phyloP scores from a whole-genome alignment of 768 basidiomycete species.

The Tricholomella constricta region DNA sequence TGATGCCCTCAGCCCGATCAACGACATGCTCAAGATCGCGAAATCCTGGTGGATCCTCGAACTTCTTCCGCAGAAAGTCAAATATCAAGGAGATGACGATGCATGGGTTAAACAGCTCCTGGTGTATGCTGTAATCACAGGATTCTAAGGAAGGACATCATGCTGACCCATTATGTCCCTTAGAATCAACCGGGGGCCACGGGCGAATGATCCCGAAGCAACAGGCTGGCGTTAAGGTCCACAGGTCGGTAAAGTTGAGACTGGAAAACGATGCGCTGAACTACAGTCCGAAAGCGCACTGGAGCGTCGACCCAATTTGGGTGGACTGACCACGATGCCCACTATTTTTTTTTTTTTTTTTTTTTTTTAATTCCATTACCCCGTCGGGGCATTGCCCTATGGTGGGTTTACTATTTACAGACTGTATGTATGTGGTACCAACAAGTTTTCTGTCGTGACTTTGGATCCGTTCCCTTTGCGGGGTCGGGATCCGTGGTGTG shows the following conservation, averaged over 20 bases:
- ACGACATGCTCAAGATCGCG: conserved; percentile 57
- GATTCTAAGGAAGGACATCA: no score
- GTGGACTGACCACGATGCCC: conserved; percentile 34
- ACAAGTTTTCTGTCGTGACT: no score
- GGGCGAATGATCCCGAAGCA: conserved; percentile 46
- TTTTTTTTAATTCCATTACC: no score
- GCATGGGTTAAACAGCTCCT: conserved; percentile 38
- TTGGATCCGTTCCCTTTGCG: no score
- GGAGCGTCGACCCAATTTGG: conserved; percentile 39
- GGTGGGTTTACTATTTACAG: no score
- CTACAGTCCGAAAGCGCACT: conserved; percentile 44
- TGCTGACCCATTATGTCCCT: no score
- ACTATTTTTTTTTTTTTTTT: no score
- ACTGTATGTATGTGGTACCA: no score
- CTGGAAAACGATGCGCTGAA: conserved; percentile 38
- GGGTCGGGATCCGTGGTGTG: no score
- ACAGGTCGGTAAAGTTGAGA: conserved; percentile 47
- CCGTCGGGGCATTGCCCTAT: no score
- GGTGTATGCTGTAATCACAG: no score
- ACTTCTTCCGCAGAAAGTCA: conserved; percentile 41
- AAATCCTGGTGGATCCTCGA: conserved; percentile 71
- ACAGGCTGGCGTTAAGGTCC: conserved; percentile 37
- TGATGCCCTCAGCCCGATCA: conserved; percentile 51
- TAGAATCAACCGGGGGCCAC: conserved; percentile 44
- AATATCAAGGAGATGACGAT: conserved; percentile 43